Evolutionary conservation across 805 yeast species (phyloP).

Genomic region (Metschnikowia proteae): DNA sequence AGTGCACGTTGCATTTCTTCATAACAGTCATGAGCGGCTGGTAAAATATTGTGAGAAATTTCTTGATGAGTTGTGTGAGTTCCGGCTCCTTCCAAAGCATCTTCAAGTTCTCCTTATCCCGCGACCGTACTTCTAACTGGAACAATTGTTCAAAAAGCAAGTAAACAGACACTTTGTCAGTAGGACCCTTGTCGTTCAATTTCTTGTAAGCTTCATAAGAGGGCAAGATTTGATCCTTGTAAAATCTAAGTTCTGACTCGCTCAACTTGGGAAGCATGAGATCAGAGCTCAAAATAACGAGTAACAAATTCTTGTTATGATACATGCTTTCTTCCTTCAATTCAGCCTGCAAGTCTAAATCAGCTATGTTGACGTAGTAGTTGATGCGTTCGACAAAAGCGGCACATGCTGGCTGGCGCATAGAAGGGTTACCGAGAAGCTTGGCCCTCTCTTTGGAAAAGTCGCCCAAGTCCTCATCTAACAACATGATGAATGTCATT

Average conservation of each 20-base stretch:
- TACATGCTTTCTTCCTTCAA: constrained; percentile 67
- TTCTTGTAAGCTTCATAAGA: constrained; percentile 22
- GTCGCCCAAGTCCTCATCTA: constrained; percentile 67
- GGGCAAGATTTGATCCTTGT: constrained; percentile 11
- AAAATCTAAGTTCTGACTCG: constrained; percentile 2
- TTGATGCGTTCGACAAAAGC: constrained; percentile 33
- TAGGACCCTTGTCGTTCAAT: constrained; percentile 12
- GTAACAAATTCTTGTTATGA: constrained; percentile 55
- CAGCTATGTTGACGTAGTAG: constrained; percentile 48
- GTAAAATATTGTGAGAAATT: constrained; percentile 66
- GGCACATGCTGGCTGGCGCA: constrained; percentile 30
- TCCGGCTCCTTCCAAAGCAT: constrained; percentile 85
- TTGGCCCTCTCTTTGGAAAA: constrained; percentile 50
- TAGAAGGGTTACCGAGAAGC: constrained; percentile 39
- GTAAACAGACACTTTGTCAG: constrained; percentile 35
- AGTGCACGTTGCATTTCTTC: constrained; percentile 60
- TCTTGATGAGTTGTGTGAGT: constrained; percentile 68
- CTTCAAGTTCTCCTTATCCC: constrained; percentile 72
- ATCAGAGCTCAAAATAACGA: constrained; percentile 45
- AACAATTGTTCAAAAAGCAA: constrained; percentile 58
- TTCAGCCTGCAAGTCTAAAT: constrained; percentile 36
- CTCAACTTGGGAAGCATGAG: constrained; percentile 20
- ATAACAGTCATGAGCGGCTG: constrained; percentile 70
- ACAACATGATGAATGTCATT: constrained; percentile 63
- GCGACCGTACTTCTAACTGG: constrained; percentile 59